These are phyloP conservation scores for Scheffersomyces illinoinensis DNA, from an alignment of 1,139 yeast genomes.

Conservation along the genomic window DNA sequence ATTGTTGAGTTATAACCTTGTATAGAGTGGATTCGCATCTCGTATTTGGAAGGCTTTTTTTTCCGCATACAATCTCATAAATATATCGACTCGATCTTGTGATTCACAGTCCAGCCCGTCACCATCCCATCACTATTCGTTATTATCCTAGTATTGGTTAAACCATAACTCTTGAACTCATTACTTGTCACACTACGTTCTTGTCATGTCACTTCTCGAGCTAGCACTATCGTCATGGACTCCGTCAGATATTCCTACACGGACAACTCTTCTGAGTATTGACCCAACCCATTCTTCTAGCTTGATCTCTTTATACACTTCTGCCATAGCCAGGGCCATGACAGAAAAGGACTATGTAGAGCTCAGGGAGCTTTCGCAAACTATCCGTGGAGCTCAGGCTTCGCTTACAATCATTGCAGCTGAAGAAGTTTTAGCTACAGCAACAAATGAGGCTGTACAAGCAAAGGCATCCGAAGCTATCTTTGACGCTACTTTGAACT, in stretches of 20 bases:
- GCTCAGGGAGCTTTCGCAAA: slow-evolving; percentile 21
- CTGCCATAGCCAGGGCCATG: slow-evolving; percentile 14
- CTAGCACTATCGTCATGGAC: slow-evolving; percentile 19
- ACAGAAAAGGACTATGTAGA: slow-evolving; percentile 9
- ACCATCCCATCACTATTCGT: neutral
- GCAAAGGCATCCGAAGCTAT: slow-evolving; percentile 35
- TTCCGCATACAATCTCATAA: neutral
- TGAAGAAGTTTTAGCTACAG: slow-evolving; percentile 38
- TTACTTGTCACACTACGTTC: neutral
- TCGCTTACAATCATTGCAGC: slow-evolving; percentile 37
- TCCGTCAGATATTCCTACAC: slow-evolving; percentile 23
- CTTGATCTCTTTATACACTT: slow-evolving; percentile 15
- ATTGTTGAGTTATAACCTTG: no score
- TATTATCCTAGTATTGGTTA: no score
- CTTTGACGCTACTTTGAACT: slow-evolving; percentile 32
- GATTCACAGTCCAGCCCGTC: neutral
- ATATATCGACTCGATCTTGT: neutral
- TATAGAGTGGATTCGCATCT: no score
- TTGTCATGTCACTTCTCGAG: neutral
- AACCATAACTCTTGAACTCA: neutral
- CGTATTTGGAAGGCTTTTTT: no score
- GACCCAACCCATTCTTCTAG: slow-evolving; percentile 22
- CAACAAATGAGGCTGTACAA: slow-evolving; percentile 27
- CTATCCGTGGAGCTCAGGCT: slow-evolving; percentile 39
- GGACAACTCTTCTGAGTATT: slow-evolving; percentile 16